A percentile compares a stretch with the other conserved stretches of the same genome.
Evolutionary conservation across 768 basidiomycete genomes (phyloP).

Genomic region (Leccinum sublutescens): DNA sequence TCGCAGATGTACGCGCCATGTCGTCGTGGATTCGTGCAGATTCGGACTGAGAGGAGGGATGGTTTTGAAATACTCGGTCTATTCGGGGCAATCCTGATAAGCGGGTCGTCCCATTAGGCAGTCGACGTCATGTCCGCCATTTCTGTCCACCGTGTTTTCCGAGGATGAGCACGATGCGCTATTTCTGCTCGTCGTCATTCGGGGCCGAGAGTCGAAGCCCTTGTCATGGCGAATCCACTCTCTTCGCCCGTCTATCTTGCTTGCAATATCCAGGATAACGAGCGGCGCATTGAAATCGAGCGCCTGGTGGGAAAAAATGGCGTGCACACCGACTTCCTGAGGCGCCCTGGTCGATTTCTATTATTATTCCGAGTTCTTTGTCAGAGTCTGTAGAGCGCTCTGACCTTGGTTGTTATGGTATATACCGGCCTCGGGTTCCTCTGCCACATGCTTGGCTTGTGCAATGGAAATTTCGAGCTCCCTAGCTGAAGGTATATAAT

Average conservation of each 20-base stretch:
- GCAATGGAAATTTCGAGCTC: not conserved
- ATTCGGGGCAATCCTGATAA: constrained; percentile 1
- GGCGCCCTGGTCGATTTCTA: not conserved
- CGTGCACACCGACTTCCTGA: not conserved
- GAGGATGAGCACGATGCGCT: not conserved
- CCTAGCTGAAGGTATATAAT: not conserved
- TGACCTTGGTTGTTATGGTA: not conserved
- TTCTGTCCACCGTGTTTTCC: not conserved
- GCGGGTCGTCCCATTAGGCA: constrained; percentile 5
- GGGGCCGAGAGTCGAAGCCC: not conserved
- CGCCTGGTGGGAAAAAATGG: not conserved
- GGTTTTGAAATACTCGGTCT: not conserved
- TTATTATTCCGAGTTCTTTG: not conserved
- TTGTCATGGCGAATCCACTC: not conserved
- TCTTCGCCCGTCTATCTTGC: not conserved
- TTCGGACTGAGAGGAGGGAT: not conserved
- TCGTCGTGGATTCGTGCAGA: not conserved
- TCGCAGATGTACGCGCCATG: constrained; percentile 42
- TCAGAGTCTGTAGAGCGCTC: not conserved
- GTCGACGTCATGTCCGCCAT: constrained; percentile 3
- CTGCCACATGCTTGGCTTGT: not conserved
- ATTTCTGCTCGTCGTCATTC: not conserved
- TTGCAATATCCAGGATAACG: not conserved
- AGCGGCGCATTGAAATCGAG: not conserved
- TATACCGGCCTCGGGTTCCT: not conserved